A percentile compares a stretch with the other conserved stretches of the same genome.
These are phyloP conservation scores for Beta macrorhiza DNA, from an alignment of 179 eudicot genomes.

Conservation along the genomic window DNA sequence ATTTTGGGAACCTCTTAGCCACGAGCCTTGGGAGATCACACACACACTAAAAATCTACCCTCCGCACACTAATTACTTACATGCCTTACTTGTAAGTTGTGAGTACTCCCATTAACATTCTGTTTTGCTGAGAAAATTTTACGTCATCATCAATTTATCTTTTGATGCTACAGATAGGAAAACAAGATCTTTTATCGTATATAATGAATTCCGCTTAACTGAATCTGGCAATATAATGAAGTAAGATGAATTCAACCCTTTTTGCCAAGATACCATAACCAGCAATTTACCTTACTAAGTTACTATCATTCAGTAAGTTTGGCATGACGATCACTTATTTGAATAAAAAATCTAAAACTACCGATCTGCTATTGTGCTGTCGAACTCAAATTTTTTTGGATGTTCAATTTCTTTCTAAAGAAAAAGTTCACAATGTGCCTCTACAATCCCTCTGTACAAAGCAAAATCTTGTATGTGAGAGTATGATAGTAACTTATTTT, in stretches of 20 bases:
- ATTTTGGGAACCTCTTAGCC: too few relatives aligned
- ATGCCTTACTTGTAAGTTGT: background rate
- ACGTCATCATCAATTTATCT: background rate
- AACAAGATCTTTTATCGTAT: background rate
- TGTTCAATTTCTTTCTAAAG: background rate
- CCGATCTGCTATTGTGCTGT: background rate
- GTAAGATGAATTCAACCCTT: background rate
- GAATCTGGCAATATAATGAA: background rate
- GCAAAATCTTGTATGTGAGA: too few relatives aligned
- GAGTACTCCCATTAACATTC: background rate
- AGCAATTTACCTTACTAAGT: background rate
- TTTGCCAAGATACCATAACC: background rate
- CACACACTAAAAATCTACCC: too few relatives aligned
- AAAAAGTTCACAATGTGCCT: background rate
- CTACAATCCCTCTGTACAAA: background rate
- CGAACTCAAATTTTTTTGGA: too few relatives aligned
- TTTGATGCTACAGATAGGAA: background rate
- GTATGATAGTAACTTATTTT: too few relatives aligned
- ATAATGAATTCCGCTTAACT: background rate
- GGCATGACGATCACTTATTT: background rate
- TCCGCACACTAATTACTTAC: background rate
- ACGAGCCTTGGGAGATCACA: too few relatives aligned
- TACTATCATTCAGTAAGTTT: background rate
- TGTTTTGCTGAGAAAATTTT: background rate
- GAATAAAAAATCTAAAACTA: background rate